Evolutionary conservation across 192 early-diverging fungal species (phyloP), one percentile per base, ranked within the genome.

Genomic region (Podila epicladia): DNA sequence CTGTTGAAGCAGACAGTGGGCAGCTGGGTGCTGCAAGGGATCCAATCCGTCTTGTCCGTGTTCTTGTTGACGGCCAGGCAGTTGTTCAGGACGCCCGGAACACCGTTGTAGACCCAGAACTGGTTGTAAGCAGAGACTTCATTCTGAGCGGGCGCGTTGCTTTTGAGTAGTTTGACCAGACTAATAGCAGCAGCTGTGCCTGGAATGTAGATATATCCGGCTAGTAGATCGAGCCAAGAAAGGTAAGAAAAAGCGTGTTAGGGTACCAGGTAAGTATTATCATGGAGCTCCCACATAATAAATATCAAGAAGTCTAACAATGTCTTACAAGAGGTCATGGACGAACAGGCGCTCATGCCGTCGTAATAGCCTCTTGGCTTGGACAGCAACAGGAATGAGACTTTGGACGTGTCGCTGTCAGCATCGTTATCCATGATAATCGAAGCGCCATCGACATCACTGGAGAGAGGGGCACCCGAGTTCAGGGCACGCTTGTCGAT

Each of bases 101-200:
- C 64, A 69, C 73, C 75, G 58, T 77, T 77, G 29, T 71, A 77
- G 37, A 77, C 69, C 75, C 65, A 67, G 50, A 67, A 67, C 50
- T 67, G 65, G 20, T 31, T 35, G 48, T 55, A 67, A 12, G 50
- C 51, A 24, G 65, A 35, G 49, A 67, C 65, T 24, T 67, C 65
- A 9, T 9, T 9, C 5, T 57, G 65, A 24, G 65, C 65, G 15
- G 51, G 31, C 2, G 51, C 50, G n/a, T 67, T 67, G 32, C 26
- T 57, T 29, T 67, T 57, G 9, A 67, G 50, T 11, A 67, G 20
- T 17, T 26, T 22, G 29, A 58, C 12, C 65, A 67, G 24, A 6
- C 32, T 32, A 12, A 17, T 50, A 9, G 65, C 65, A 15, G 50
- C 65, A 13, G 50, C 32, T 6, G 65, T 67, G 51, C 65, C 65